Evolutionary conservation across 108 stramenopile genomes (phyloP), one percentile per base, ranked within the genome.

Genomic region (Bacterosira constricta): DNA sequence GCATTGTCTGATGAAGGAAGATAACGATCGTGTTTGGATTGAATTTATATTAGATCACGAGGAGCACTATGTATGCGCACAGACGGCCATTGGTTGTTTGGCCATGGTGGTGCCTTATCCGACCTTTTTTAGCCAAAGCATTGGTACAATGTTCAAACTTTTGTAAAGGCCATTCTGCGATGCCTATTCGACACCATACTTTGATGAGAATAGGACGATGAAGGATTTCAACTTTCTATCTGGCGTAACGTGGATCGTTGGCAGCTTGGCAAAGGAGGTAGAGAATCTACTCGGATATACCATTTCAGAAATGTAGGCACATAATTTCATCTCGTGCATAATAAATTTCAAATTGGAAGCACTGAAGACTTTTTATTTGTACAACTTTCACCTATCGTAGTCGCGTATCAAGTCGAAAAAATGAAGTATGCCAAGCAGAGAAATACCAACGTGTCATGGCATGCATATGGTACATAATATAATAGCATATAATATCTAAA

Each of bases 1-100:
- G 74, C 66, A 90, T 52, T 55, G 86, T 64, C 69, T 98, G 35
- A 12, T 18, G 18, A 81, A 89, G 39, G 51, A 69, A n/a, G 95
- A 96, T 0, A 91, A 91, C 69, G 59, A 96, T 18, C 75, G 82
- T 41, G 64, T 98, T 13, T 96, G 90, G 90, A 53, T 96, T 8
- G 92, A 91, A 30, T 90, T 96, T 62, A 82, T 87, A 30, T 31
- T 79, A 12, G 94, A 91, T 37, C 90, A 75, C 54, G 84, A 94
- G 60, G 82, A 77, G 9, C 81, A 91, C 49, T 88, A 82, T 44
- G 83, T 78, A 45, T 85, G 87, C 38, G 88, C 94, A 1, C 66
- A 89, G 15, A 91, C 94, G 3, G 94, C 94, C 25, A 76, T 86
- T 13, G 91, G 94, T 6, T 83, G 90, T 54, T 75, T 96, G 34